Conservation (phyloP, 352 stramenopile genomes). For the Phytophthora aleatoria region DNA sequence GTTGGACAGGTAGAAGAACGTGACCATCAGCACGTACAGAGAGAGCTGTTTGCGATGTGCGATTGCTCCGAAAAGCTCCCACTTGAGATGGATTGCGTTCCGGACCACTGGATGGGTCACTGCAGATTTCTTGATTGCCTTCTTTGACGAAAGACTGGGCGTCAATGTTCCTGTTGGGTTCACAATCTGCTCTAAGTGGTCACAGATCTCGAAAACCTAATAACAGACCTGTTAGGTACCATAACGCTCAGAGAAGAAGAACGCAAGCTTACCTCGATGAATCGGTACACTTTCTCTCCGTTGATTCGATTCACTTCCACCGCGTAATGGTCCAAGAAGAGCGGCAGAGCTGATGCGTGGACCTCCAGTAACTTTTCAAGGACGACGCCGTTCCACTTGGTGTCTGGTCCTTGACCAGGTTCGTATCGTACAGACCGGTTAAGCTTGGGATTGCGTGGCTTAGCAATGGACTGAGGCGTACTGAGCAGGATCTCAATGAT, state of each 20-base stretch:
- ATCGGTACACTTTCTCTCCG: slow-evolving; percentile 50
- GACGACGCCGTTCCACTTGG: slow-evolving; percentile 50
- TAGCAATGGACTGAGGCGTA: slow-evolving; percentile 44
- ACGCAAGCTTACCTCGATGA: slow-evolving; percentile 36
- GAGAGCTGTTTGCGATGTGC: slow-evolving; percentile 49
- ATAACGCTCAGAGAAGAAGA: background rate
- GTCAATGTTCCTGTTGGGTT: slow-evolving; percentile 34
- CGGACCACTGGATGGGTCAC: slow-evolving; percentile 55
- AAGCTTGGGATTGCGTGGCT: slow-evolving; percentile 46
- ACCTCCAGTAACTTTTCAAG: slow-evolving; percentile 50
- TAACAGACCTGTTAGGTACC: background rate
- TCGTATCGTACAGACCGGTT: slow-evolving; percentile 33
- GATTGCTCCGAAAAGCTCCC: slow-evolving; percentile 49
- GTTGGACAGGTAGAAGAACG: slow-evolving; percentile 63
- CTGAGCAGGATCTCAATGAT: slow-evolving; percentile 59
- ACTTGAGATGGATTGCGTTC: slow-evolving; percentile 60
- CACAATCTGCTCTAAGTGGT: slow-evolving; percentile 49
- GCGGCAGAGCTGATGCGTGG: slow-evolving; percentile 38
- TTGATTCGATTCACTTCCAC: slow-evolving; percentile 55
- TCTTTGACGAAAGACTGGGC: slow-evolving; percentile 35
- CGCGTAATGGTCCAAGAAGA: slow-evolving; percentile 57
- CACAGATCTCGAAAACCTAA: slow-evolving; percentile 47
- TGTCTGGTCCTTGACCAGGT: slow-evolving; percentile 28
- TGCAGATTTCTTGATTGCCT: slow-evolving; percentile 39
- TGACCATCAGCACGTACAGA: slow-evolving; percentile 54